Base-by-base conservation (phyloP, 139 green algal species). In the Micractinium sp. region DNA sequence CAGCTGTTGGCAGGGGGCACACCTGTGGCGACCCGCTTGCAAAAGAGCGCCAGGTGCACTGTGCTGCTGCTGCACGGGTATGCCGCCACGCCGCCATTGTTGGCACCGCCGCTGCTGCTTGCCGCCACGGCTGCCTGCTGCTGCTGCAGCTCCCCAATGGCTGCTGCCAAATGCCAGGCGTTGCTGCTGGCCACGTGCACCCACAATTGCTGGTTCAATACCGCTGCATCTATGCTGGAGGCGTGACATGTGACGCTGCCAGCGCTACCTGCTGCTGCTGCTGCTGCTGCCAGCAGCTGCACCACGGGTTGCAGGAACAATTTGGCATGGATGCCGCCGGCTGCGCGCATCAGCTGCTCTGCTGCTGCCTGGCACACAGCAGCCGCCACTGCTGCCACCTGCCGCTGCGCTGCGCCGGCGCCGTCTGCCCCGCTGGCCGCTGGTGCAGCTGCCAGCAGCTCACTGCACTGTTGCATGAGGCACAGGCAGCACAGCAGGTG, bases 21-120 rank as follows among this genome's bases (percentile, higher is more conserved):
- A 85, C 80, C 80, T 60, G 78, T 29, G 38, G 19, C 27, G 35
- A 87, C 3, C 2, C 19, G 53, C 14, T 29, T 56, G 67, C 83
- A 87, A 38, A 87, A 87, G 16, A 79, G 29, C 0, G 83, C 67
- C 15, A 87, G 83, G 38, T 66, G 56, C 2, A 87, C 83, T 0
- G 83, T 87, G 47, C 85, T 83, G 47, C 71, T 7, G 73, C 47
- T 82, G 85, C 85, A 89, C 1, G 47, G 73, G 23, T 89, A 82
- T 2, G 41, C 27, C 33, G 41, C 1, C 33, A n/a, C 77, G 36
- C 7, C 39, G 53, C 16, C 19, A 5, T 33, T 23, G 18, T 33
- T 23, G 18, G 39, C 39, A 12, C 9, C 78, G 39, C 9, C 74
- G 20, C 2, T 41, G 14, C 41, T 66, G 74, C 74, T 33, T 15